These are phyloP conservation scores for Sporothrix humicola DNA, from an alignment of 2,329 filamentous ascomycete genomes.

Conservation along the genomic window DNA sequence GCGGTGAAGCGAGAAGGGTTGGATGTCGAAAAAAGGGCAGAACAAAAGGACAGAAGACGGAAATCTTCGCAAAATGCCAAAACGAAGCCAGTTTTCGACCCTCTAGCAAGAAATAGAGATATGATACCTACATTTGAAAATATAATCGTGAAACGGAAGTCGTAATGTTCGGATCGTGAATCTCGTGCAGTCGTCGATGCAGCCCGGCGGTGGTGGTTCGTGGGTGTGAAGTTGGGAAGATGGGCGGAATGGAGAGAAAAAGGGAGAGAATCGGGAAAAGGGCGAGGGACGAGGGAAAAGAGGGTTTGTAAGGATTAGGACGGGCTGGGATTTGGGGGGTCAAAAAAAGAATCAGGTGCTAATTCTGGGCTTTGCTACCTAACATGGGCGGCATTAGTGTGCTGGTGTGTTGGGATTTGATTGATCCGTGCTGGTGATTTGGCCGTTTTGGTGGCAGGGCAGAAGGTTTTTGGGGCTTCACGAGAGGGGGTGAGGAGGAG, in stretches of 20 bases:
- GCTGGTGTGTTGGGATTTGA: constrained; percentile 22
- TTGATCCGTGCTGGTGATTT: constrained; percentile 17
- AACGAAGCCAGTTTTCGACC: background rate
- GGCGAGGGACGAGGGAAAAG: constrained; percentile 24
- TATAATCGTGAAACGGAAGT: background rate
- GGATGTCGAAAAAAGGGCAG: constrained; percentile 20
- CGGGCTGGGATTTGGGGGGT: constrained; percentile 8
- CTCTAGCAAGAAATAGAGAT: background rate
- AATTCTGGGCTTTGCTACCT: constrained; percentile 28
- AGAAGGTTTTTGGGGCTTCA: constrained; percentile 3
- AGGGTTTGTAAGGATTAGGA: constrained; percentile 28
- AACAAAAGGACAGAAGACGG: constrained; percentile 7
- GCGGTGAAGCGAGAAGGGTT: constrained; percentile 29
- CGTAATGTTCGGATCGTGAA: constrained; percentile 14
- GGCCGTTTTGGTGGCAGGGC: background rate
- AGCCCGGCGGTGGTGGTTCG: constrained; percentile 10
- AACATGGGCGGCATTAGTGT: constrained; percentile 21
- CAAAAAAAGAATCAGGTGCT: constrained; percentile 32
- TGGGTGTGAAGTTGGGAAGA: constrained; percentile 22
- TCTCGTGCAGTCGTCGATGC: constrained; percentile 20
- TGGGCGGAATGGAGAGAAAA: constrained; percentile 25
- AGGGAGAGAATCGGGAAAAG: constrained; percentile 29
- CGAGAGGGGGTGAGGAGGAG: background rate
- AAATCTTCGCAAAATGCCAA: background rate
- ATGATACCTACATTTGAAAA: constrained; percentile 26